A percentile compares a stretch with the other conserved stretches of the same genome.
These are phyloP conservation scores for Penicillium rolfsii DNA, from an alignment of 2,329 filamentous ascomycete genomes.

Conservation along the genomic window DNA sequence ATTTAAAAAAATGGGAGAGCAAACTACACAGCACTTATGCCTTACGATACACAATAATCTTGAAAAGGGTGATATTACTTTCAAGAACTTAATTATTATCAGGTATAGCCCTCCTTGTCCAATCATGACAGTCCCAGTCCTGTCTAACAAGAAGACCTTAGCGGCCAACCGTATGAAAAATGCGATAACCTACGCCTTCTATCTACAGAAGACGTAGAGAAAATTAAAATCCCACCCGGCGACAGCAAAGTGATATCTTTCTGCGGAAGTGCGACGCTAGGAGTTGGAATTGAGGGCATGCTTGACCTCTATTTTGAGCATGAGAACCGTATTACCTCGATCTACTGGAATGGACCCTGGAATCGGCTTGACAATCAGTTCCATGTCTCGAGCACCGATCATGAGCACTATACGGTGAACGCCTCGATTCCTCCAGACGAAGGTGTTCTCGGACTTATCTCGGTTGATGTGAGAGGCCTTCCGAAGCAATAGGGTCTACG, in stretches of 20 bases:
- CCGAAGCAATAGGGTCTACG: background rate
- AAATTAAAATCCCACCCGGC: slow-evolving; percentile 11
- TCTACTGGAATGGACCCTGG: slow-evolving; percentile 18
- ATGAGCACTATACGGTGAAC: slow-evolving; percentile 1
- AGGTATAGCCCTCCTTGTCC: background rate
- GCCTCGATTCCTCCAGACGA: slow-evolving; percentile 8
- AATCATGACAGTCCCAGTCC: background rate
- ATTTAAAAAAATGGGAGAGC: background rate
- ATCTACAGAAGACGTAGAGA: background rate
- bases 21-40: background rate
- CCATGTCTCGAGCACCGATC: slow-evolving; percentile 11
- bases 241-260: slow-evolving; percentile 11
- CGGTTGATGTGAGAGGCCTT: slow-evolving; percentile 4
- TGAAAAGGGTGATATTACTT: background rate
- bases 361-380: slow-evolving; percentile 9
- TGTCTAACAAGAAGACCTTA: background rate
- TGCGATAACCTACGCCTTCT: background rate
- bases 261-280: slow-evolving; percentile 13
- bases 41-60: background rate
- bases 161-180: background rate
- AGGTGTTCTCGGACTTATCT: slow-evolving; percentile 15
- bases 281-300: slow-evolving; percentile 12
- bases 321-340: slow-evolving; percentile 4
- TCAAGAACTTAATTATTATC: slow-evolving; percentile 1
- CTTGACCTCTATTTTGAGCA: slow-evolving; percentile 6